These are phyloP conservation scores for Carex arenaria DNA, from an alignment of 202 grass and related monocot genomes.

Conservation along the genomic window DNA sequence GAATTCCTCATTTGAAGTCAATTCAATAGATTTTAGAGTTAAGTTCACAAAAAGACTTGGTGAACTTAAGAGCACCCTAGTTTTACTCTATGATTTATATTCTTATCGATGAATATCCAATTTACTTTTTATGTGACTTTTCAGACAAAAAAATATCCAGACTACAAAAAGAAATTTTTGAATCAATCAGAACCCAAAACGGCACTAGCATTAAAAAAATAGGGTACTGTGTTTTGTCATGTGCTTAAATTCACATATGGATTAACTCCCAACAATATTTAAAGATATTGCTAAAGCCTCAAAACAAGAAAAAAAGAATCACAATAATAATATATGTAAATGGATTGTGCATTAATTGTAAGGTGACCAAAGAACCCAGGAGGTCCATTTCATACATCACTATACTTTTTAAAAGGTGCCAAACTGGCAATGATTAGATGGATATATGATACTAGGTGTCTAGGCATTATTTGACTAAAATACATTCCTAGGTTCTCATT, in stretches of 20 bases:
- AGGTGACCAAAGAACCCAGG: neutral
- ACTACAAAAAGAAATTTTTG: neutral
- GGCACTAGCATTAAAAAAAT: neutral
- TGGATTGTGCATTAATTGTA: neutral
- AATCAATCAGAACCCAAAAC: neutral
- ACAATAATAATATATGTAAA: neutral
- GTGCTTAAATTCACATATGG: neutral
- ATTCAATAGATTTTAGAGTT: too few species aligned
- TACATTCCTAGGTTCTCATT: neutral
- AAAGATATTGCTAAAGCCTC: neutral
- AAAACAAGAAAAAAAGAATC: neutral
- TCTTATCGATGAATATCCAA: too few species aligned
- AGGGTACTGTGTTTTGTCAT: neutral
- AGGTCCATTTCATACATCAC: neutral
- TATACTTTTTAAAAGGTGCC: neutral
- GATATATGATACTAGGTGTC: neutral
- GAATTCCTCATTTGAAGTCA: too few species aligned
- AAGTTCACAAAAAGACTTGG: too few species aligned
- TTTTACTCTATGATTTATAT: too few species aligned
- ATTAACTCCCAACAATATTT: neutral
- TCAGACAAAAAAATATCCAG: neutral
- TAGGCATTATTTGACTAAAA: neutral
- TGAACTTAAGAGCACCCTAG: too few species aligned
- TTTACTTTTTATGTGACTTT: too few species aligned
- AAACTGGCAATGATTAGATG: neutral